A percentile compares a stretch with the other conserved stretches of the same genome.
Conservation (phyloP, 176 grass and related monocot species). For the sorghum (Sorghum bicolor) region Sorghum_bicolor_NCBIv3 NC_012876.2:54864501-54865000, state of each 20-base stretch:
- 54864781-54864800: constrained; percentile 35
- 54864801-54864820: constrained; percentile 89
- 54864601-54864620: constrained; percentile 64
- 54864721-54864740: background rate
- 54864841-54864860: constrained; percentile 73
- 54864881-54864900: constrained; percentile 80
- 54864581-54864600: background rate
- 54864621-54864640: constrained; percentile 67
- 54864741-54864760: background rate
- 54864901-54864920: constrained; percentile 61
- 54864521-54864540: constrained; percentile 56
- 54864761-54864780: background rate
- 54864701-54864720: constrained; percentile 16
- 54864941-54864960: background rate
- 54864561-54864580: background rate
- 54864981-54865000: background rate
- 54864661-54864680: constrained; percentile 67
- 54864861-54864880: constrained; percentile 48
- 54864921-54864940: background rate
- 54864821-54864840: constrained; percentile 47
- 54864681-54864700: constrained; percentile 88
- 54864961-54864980: background rate
- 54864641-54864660: constrained; percentile 51
- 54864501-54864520: constrained; percentile 93
- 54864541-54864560: background rate